Percentiles rank a stretch among this genome's conserved stretches.
These are phyloP conservation scores for Neonectria coccinea DNA, from an alignment of 2,329 filamentous ascomycete genomes.

Conservation along the genomic window DNA sequence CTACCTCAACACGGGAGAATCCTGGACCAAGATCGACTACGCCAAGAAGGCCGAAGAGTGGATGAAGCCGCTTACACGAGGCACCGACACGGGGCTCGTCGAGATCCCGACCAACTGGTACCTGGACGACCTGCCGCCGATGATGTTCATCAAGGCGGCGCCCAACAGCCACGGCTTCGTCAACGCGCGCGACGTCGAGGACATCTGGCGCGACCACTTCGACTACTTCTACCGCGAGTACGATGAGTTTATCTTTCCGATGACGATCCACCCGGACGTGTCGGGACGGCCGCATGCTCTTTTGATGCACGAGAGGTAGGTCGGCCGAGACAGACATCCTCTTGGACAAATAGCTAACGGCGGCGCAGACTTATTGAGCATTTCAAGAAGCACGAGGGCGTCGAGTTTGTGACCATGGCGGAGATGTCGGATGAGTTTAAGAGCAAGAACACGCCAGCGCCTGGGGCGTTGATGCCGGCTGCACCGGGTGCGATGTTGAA, in stretches of 20 bases:
- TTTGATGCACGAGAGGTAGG: constrained; percentile 73
- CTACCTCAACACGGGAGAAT: constrained; percentile 73
- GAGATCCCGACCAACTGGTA: constrained; percentile 74
- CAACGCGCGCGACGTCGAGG: constrained; percentile 70
- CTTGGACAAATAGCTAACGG: not conserved
- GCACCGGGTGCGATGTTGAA: constrained; percentile 64
- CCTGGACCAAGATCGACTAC: constrained; percentile 77
- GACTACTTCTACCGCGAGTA: constrained; percentile 82
- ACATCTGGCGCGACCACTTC: constrained; percentile 75
- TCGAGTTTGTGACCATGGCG: constrained; percentile 77
- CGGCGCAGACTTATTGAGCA: constrained; percentile 66
- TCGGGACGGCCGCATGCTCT: constrained; percentile 78
- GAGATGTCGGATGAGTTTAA: constrained; percentile 81
- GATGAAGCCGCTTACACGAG: constrained; percentile 66
- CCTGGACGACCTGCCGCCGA: constrained; percentile 73
- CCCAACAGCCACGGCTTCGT: constrained; percentile 74
- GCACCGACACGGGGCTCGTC: constrained; percentile 70
- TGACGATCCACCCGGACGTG: constrained; percentile 82
- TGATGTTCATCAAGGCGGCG: constrained; percentile 78
- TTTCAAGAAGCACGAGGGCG: constrained; percentile 71
- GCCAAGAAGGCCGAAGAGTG: constrained; percentile 46
- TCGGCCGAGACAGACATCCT: rapidly evolving
- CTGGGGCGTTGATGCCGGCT: constrained; percentile 72
- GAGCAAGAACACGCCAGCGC: constrained; percentile 67
- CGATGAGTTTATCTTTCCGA: constrained; percentile 81